Evolutionary conservation across 495 filamentous ascomycete genomes (phyloP), one percentile per base, ranked within the genome.

Genomic region (Hypoxylon fuscum): DNA sequence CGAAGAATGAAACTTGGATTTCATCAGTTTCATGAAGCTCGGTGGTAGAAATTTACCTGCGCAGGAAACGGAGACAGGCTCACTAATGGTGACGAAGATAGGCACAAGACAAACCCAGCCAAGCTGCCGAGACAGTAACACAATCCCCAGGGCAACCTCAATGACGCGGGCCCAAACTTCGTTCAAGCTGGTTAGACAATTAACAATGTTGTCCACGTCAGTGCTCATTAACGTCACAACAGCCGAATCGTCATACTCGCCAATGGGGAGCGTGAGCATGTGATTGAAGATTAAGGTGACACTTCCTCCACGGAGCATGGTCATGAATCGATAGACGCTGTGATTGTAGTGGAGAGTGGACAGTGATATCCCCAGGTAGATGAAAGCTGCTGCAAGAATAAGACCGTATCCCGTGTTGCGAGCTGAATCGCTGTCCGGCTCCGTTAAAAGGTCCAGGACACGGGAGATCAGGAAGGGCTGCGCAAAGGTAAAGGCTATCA

Each of bases 321-420:
- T n/a, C n/a, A n/a, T n/a, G n/a, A n/a, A n/a, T n/a, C n/a, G n/a
- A n/a, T n/a, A n/a, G n/a, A n/a, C n/a, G n/a, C n/a, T n/a, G n/a
- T n/a, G n/a, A n/a, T n/a, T n/a, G n/a, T n/a, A n/a, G n/a, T n/a
- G n/a, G n/a, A n/a, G n/a, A n/a, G n/a, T n/a, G n/a, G n/a, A n/a
- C n/a, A n/a, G n/a, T n/a, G n/a, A n/a, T n/a, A 85, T 74, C 1
- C 84, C 84, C 15, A 74, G 41, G 58, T 86, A 87, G 0, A 86
- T 59, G 44, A 63, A 10, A 35, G 12, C 6, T 5, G 32, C 32
- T 35, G 32, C 32, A 5, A 3, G 5, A 10, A 35, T 35, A 5
- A 35, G 12, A 2, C 32, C 32, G 5, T 10, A 3, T 9, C 8
- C 32, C 12, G 12, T 35, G 12, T 12, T n/a, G 6, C 12, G 32